Evolutionary conservation across 306 rosid genomes (phyloP), one percentile per base, ranked within the genome.

Genomic region (Trifolium pratense): DNA sequence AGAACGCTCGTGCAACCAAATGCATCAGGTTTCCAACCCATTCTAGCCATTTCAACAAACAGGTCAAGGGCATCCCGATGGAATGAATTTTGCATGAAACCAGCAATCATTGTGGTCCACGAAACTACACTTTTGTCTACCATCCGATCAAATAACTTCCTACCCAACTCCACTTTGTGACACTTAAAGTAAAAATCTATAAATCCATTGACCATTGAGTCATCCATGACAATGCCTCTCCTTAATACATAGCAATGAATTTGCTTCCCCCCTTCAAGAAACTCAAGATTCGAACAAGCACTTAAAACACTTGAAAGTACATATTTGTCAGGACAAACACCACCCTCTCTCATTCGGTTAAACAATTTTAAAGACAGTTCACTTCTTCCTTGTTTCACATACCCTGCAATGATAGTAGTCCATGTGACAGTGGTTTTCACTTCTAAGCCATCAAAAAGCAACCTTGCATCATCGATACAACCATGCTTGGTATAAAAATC

Each of bases 81-180:
- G 75, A 82, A 81, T 15, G 91, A 89, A 82, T 91, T 91, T 80
- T 93, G 91, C 98, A 91, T 93, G 81, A 86, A 87, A 37, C 98
- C 98, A 12, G 97, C 87, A 76, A 93, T 87, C 96, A 93, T 86
- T 6, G 97, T 89, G 59, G 98, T 87, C 98, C 98, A 91, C 2
- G 97, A 85, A 81, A 93, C 86, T 48, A 85, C 75, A 72, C 88
- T 89, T 82, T 76, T 93, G 60, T 66, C 85, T 4, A 48, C 48
- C 78, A 86, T 48, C 68, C 52, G 79, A 79, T 89, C 81, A 18
- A 93, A 91, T 42, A 93, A 66, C 31, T 70, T 86, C 81, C 75
- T 18, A 56, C 86, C 97, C 12, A 61, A 78, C 63, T 84, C 76
- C 70, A 91, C 87, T 75, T 83, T 82, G 68, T 91, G 91, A 74